Evolutionary conservation across 2,329 filamentous ascomycete genomes (phyloP).

Genomic region (Nothopassalora personata): DNA sequence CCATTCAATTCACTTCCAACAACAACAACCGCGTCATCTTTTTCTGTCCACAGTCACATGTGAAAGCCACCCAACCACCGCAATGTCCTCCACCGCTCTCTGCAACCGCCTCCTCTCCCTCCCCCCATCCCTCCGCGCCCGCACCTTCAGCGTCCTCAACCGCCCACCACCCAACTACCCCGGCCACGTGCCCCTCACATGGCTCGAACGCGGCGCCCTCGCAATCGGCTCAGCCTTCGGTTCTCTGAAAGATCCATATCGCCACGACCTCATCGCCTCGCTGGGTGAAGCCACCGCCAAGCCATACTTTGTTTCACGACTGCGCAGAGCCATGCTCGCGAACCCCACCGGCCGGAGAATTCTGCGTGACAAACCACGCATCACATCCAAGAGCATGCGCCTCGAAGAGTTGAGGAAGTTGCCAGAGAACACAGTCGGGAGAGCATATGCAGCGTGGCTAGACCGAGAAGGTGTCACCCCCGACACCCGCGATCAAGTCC

Average conservation of each 20-base stretch:
- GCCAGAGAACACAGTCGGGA: conserved; percentile 69
- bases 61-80: neutral
- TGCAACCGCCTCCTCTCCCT: conserved; percentile 22
- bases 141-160: conserved; percentile 73
- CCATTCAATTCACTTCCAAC: conserved; percentile 4
- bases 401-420: conserved; percentile 66
- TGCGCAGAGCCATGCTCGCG: conserved; percentile 86
- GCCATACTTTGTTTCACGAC: conserved; percentile 88
- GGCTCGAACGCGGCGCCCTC: conserved; percentile 68
- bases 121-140: conserved; percentile 32
- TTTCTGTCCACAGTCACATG: neutral
- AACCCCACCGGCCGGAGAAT: conserved; percentile 82
- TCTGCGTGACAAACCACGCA: conserved; percentile 80
- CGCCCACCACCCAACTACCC: conserved; percentile 83
- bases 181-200: conserved; percentile 84
- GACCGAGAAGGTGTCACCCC: conserved; percentile 89
- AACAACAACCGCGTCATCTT: neutral
- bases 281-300: conserved; percentile 93
- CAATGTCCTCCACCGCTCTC: neutral
- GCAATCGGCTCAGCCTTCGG: conserved; percentile 57
- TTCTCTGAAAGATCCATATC: conserved; percentile 66
- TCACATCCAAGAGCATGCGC: conserved; percentile 67
- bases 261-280: conserved; percentile 86
- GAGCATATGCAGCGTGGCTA: conserved; percentile 83
- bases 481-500: conserved; percentile 75